Evolutionary conservation across 2,329 filamentous ascomycete species (phyloP).

Genomic region (Fusarium sp.): DNA sequence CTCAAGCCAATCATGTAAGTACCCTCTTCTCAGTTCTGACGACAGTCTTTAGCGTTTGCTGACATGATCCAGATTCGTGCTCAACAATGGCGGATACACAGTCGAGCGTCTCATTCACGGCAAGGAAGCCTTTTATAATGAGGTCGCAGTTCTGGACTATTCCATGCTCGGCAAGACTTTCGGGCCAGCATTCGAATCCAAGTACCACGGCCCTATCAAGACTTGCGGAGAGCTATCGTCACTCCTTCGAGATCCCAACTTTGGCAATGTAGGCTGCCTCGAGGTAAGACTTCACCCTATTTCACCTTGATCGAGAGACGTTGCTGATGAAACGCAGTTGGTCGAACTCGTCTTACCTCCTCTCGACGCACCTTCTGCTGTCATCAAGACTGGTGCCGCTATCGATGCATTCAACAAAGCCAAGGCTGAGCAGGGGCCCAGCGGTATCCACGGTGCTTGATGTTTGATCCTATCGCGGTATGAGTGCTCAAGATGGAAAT

Average conservation of each 20-base stretch:
- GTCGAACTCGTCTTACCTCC: neutral
- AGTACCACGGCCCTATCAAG: neutral
- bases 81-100: neutral
- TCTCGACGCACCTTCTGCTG: neutral
- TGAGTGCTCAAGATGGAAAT: accelerated
- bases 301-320: no score
- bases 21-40: neutral
- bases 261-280: neutral
- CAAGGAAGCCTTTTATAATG: neutral
- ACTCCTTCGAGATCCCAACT: neutral
- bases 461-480: accelerated
- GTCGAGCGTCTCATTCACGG: neutral
- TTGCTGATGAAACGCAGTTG: neutral
- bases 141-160: neutral
- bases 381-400: neutral
- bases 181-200: neutral
- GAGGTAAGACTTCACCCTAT: neutral
- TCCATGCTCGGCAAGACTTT: neutral
- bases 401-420: neutral
- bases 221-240: neutral
- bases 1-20: constrained; percentile 4
- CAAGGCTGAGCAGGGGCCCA: neutral
- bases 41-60: neutral
- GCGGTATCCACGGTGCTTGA: neutral
- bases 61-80: neutral